These are phyloP conservation scores for Asterochloris sp. DNA, from an alignment of 139 green algal species.

Conservation along the genomic window DNA sequence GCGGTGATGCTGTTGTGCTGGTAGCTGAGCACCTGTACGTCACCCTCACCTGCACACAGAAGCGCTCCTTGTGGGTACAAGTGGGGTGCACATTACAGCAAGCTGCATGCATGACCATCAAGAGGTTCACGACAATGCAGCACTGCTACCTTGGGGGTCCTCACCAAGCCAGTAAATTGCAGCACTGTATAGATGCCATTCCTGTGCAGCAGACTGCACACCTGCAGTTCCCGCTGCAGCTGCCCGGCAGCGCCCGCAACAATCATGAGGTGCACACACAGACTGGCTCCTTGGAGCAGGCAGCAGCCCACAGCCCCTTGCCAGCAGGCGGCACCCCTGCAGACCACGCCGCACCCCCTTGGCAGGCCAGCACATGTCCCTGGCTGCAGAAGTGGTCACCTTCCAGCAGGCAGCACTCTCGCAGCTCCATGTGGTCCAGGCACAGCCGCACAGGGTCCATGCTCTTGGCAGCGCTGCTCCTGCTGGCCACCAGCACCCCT, in stretches of 20 bases:
- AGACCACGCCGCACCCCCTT: not conserved
- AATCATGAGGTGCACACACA: not conserved
- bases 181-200: not conserved
- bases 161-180: not conserved
- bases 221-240: not conserved
- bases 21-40: constrained; percentile 37
- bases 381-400: not conserved
- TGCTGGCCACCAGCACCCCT: not conserved
- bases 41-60: constrained; percentile 14
- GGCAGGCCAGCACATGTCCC: not conserved
- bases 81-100: not conserved
- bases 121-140: not conserved
- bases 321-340: not conserved
- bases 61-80: not conserved
- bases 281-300: not conserved
- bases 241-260: not conserved
- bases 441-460: not conserved
- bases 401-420: constrained; percentile 22
- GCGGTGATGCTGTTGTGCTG: constrained; percentile 35
- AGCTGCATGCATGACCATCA: not conserved
- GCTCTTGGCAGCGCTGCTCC: not conserved
- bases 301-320: not conserved
- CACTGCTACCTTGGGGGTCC: not conserved
- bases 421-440: constrained; percentile 22
- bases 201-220: not conserved